Base-by-base conservation (phyloP, 495 filamentous ascomycete species). In the Penicillium diatomitis region DNA sequence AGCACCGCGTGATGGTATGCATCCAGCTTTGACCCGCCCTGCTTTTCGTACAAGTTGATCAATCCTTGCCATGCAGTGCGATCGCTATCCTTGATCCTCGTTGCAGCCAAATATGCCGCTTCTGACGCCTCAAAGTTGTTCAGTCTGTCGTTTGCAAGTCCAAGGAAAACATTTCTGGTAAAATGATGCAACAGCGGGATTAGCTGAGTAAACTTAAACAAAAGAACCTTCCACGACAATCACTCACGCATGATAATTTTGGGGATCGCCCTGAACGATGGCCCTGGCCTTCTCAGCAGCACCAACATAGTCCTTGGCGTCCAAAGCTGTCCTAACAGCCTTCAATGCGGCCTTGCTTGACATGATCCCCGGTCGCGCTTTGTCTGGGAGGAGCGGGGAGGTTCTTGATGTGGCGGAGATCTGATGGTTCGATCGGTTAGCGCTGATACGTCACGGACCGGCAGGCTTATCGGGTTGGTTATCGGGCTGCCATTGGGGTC, bases 51-150 rank as follows among this genome's bases (percentile, higher is more conserved):
- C 8, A 96, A 58, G 52, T 79, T 84, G 58, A 92, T 77, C n/a
- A 97, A 70, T 5, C 92, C 92, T 67, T 92, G 85, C 90, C 89
- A 97, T 53, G 86, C 85, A 48, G 88, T 79, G 37, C 75, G 68
- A 38, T 87, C 84, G 11, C 72, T 67, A 8, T 68, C 61, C 47
- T 85, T 86, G 33, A 79, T 68, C 11, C 66, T 67, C n/a, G 86
- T 81, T 4, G 92, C 91, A 29, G 80, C 66, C n/a, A 77, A 66
- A 61, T 96, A 97, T 1, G 82, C 79, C 32, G 70, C 72, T 53
- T 90, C 90, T 3, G 90, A 80, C 32, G 87, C 82, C 1, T 85
- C 78, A 32, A 70, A 67, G 47, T 81, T 77, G 48, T 80, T 78
- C 53, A 85, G 79, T 60, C 87, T 88, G 62, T 92, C 89, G 36